Conservation (phyloP, 2,329 filamentous ascomycete species). For the Colletotrichum somersetense region DNA sequence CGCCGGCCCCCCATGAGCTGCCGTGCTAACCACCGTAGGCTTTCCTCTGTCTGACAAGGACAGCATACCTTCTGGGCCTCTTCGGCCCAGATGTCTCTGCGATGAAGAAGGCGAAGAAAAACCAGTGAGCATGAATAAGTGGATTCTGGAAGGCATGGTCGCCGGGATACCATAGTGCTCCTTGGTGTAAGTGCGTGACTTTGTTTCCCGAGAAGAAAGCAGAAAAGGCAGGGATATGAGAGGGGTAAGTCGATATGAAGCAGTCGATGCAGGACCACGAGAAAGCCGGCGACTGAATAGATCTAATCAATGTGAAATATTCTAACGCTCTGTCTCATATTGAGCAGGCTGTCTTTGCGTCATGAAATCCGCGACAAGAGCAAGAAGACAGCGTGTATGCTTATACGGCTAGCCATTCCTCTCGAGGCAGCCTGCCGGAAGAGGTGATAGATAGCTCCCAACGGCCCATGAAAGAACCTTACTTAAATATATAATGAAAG, state of each 20-base stretch:
- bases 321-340: background rate
- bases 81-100: constrained; percentile 46
- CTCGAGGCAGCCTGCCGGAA: background rate
- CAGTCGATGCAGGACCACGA: background rate
- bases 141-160: background rate
- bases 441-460: background rate
- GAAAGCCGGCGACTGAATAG: background rate
- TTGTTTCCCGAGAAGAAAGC: background rate
- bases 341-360: background rate
- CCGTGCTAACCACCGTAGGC: constrained; percentile 41
- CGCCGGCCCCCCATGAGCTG: background rate
- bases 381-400: background rate
- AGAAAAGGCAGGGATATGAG: background rate
- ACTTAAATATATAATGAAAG: background rate
- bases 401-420: constrained; percentile 1
- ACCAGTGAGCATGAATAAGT: background rate
- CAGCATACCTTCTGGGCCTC: constrained; percentile 49
- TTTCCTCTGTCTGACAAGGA: constrained; percentile 50
- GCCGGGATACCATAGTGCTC: background rate
- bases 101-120: constrained; percentile 40
- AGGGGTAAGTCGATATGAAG: background rate
- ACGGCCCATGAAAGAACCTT: background rate
- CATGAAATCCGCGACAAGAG: no score
- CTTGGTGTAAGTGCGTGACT: background rate
- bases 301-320: background rate